Evolutionary conservation across 257 asterid genomes (phyloP), one percentile per base, ranked within the genome.

Genomic region (Solanum chilense): DNA sequence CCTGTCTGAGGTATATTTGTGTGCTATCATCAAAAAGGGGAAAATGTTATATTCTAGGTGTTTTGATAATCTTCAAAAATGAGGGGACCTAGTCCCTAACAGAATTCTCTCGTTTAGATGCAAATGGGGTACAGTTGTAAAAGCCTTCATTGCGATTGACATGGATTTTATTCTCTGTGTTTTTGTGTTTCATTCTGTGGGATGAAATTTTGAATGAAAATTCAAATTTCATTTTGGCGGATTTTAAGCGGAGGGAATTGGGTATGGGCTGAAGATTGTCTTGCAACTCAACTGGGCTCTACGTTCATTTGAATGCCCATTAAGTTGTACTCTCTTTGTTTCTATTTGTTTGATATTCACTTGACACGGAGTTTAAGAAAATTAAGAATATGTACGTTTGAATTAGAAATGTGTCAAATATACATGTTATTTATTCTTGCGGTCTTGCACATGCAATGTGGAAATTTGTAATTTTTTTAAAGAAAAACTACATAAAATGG

Each of bases 71-170:
- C 33, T 0, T 31, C 33, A 31, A 4, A 0, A 31, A 31, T 31
- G 33, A 4, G 33, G 33, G 33, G 33, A 31, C 33, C 33, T 31
- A 1, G 33, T 31, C 33, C 33, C 4, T 31, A 0, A 0, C 33
- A 31, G 33, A 31, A 0, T 31, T 31, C 31, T 31, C 33, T 31
- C 3, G 33, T 31, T 0, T 4, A 3, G 33, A 31, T 31, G 3
- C 33, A 31, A 31, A 31, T 31, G 3, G 33, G 33, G 0, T 31
- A 3, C 3, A 31, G 33, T 3, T 4, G 1, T 31, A 31, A 31
- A 31, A 31, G 62, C n/a, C 23, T 52, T 52, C 62, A 16, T 52
- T 3, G 86, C 29, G 20, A 25, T 49, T 20, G 91, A 91, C 97
- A 93, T 94, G 70, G 23, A 42, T 76, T 86, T 47, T 39, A 86